A percentile compares a stretch with the other conserved stretches of the same genome.
Evolutionary conservation across 306 rosid species (phyloP).

Genomic region (Quillaja saponaria): DNA sequence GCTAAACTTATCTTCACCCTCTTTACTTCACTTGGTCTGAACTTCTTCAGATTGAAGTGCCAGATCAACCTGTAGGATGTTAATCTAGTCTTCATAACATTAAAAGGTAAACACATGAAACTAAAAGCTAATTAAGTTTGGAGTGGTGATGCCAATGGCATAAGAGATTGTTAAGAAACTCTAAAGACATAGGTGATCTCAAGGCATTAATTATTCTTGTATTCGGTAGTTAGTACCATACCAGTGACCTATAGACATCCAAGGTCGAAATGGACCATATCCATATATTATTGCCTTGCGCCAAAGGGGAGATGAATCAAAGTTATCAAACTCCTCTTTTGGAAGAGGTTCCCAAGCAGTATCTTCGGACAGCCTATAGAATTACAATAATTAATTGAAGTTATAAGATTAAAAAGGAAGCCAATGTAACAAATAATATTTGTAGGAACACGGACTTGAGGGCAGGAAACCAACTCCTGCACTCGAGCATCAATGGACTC

Average conservation of each 20-base stretch:
- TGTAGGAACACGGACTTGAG: too few relatives aligned
- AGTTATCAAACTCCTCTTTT: constrained; percentile 79
- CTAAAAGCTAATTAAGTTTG: constrained; percentile 24
- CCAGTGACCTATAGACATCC: constrained; percentile 99
- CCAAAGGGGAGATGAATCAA: constrained; percentile 65
- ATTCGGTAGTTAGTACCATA: constrained; percentile 27
- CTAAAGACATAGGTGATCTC: not conserved
- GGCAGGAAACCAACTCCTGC: constrained; percentile 19
- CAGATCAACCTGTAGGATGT: constrained; percentile 60
- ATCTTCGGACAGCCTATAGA: constrained; percentile 76
- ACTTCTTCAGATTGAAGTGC: constrained; percentile 81
- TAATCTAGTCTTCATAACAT: constrained; percentile 19
- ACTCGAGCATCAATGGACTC: constrained; percentile 18
- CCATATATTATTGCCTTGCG: constrained; percentile 76
- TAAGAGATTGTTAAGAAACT: constrained; percentile 24
- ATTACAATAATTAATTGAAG: constrained; percentile 23
- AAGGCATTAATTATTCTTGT: constrained; percentile 8
- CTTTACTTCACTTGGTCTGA: constrained; percentile 79
- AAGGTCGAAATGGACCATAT: constrained; percentile 86
- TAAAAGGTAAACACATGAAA: constrained; percentile 18
- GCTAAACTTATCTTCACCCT: constrained; percentile 92
- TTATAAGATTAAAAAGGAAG: constrained; percentile 8
- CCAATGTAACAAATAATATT: too few relatives aligned
- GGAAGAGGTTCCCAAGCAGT: constrained; percentile 94
- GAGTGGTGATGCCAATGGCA: constrained; percentile 9